These are phyloP conservation scores for Colletotrichum sp. DNA, from an alignment of 2,329 filamentous ascomycete species.

Conservation along the genomic window DNA sequence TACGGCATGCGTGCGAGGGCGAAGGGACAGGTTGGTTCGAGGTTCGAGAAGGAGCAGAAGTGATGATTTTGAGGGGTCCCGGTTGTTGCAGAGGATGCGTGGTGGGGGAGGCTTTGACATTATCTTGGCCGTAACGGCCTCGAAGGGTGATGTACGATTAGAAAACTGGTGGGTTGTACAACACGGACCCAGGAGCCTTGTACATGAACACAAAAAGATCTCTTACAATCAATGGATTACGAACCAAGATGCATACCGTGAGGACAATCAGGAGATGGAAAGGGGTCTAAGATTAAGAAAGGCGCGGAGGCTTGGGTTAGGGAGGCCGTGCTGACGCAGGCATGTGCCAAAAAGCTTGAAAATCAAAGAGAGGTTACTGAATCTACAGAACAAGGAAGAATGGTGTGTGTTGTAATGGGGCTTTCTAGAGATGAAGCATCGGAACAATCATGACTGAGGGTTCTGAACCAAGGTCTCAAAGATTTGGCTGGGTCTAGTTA, in stretches of 20 bases:
- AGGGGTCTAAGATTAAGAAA: not conserved
- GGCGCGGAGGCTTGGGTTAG: not conserved
- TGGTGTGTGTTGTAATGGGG: not conserved
- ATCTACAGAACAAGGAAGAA: not conserved
- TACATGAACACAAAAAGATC: constrained; percentile 3
- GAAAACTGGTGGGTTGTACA: constrained; percentile 5
- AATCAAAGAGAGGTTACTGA: not conserved
- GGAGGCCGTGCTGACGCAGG: not conserved
- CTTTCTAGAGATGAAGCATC: not conserved
- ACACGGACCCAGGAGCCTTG: constrained; percentile 7
- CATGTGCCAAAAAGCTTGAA: not conserved
- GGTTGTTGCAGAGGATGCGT: not conserved
- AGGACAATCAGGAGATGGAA: not conserved
- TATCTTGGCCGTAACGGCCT: not conserved
- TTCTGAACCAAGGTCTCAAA: not conserved
- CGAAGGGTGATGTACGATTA: constrained; percentile 10
- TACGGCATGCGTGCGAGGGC: constrained; percentile 36
- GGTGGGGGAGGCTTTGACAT: not conserved
- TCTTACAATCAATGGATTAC: not conserved
- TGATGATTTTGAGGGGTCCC: not conserved
- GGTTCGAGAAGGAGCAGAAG: constrained; percentile 1
- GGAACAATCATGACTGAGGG: not conserved
- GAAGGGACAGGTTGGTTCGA: constrained; percentile 1
- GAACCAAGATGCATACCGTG: not conserved
- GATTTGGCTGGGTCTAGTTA: not conserved